Percentiles rank a stretch among this genome's conserved stretches.
Evolutionary conservation across 2,329 filamentous ascomycete genomes (phyloP).

Genomic region (Fusarium euwallaceae): DNA sequence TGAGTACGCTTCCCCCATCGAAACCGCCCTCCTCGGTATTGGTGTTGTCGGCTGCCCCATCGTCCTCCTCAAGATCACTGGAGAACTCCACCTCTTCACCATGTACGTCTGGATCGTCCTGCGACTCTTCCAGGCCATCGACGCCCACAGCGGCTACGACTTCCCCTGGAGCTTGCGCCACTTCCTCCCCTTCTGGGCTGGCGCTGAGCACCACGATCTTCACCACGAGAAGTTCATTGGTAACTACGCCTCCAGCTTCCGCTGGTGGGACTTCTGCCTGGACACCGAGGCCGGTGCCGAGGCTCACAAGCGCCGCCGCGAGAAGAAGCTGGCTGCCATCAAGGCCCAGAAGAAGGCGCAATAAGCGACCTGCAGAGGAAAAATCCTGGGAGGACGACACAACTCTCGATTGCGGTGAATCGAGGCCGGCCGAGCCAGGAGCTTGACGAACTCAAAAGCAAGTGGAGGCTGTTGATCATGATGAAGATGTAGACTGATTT

Average conservation of each 20-base stretch:
- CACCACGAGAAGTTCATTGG: constrained; percentile 99
- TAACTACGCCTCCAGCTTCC: constrained; percentile 97
- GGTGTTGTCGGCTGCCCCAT: constrained; percentile 88
- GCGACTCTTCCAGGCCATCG: constrained; percentile 96
- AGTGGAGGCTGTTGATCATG: constrained; percentile 33
- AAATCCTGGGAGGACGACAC: constrained; percentile 11
- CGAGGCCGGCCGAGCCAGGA: constrained; percentile 21
- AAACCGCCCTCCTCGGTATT: constrained; percentile 93
- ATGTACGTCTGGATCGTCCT: constrained; percentile 98
- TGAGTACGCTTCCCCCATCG: constrained; percentile 97
- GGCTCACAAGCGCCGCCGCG: constrained; percentile 85
- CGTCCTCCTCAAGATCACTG: constrained; percentile 84
- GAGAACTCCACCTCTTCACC: constrained; percentile 92
- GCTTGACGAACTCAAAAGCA: constrained; percentile 20
- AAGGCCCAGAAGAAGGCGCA: constrained; percentile 78
- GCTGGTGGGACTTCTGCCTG: constrained; percentile 97
- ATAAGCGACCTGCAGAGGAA: constrained; percentile 55
- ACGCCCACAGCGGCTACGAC: constrained; percentile 97
- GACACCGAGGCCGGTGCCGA: constrained; percentile 95
- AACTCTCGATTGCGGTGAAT: constrained; percentile 45
- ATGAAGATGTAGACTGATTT: constrained; percentile 43
- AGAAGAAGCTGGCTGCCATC: constrained; percentile 78
- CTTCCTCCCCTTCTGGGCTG: constrained; percentile 97
- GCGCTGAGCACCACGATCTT: constrained; percentile 94
- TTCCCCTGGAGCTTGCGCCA: constrained; percentile 98